Base-by-base conservation (phyloP, 2,329 filamentous ascomycete species). In the Pyricularia pennisetigena region DNA sequence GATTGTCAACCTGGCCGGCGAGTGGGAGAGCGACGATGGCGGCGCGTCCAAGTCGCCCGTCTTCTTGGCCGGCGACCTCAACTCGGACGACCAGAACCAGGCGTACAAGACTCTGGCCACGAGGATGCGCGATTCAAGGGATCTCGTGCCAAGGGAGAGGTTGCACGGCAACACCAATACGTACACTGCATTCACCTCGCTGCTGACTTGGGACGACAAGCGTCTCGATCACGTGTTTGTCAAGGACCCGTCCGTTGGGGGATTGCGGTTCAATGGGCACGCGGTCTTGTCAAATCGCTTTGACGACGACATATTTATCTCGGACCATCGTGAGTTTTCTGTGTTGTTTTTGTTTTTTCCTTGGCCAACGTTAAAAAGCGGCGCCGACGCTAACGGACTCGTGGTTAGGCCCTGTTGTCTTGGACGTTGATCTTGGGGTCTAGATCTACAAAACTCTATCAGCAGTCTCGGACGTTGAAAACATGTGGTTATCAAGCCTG, bases 51-150 rank as follows among this genome's bases (percentile, higher is more conserved):
- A 30, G 16, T 71, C 66, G 2, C 74, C 74, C 12, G 75, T 77
- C 8, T 78, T 78, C 64, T 26, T 78, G 4, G 74, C 72, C 9
- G 76, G 76, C 12, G 76, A 78, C 67, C 70, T 78, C 63, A 78
- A 78, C 68, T 69, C 74, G 9, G 68, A 71, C 28, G 74, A 75
- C 7, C 71, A 74, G 26, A 74, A 73, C 57, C 72, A 74, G 12
- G 72, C 71, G 57, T 61, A 24, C 57, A 61, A 61, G 57, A 61
- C 57, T 2, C 10, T 61, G 4, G 69, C 71, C 9, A 68, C 66
- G 1, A 61, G 67, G 30, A 68, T 78, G 72, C 62, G 70, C 49
- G 75, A 78, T 32, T 69, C 72, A 2, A 72, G 72, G 62, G 69
- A 72, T 3, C 69, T 74, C 5, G 72, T 77, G 0, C 71, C 74